Evolutionary conservation across 2,329 filamentous ascomycete species (phyloP).

Genomic region (Orbilia blumenaviensis): DNA sequence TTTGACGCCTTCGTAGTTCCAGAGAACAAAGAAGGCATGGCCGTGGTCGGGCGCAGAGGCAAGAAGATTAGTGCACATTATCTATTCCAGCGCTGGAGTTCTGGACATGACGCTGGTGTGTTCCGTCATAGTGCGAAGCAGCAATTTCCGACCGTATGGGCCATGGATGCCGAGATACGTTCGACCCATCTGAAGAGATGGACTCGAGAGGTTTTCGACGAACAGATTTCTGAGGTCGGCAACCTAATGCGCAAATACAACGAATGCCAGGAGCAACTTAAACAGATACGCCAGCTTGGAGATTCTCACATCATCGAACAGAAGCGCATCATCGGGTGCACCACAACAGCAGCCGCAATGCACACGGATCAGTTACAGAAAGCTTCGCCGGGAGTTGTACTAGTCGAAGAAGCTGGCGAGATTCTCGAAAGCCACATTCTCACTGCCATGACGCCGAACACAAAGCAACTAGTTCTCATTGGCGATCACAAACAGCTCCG

Average conservation of each 20-base stretch:
- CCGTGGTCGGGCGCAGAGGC: conserved; percentile 63
- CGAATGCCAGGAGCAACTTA: conserved; percentile 61
- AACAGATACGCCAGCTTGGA: conserved; percentile 63
- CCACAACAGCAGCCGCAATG: conserved; percentile 75
- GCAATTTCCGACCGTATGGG: conserved; percentile 65
- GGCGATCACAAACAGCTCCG: conserved; percentile 78
- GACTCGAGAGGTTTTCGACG: conserved; percentile 64
- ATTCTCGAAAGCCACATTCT: conserved; percentile 75
- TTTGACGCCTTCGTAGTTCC: conserved; percentile 70
- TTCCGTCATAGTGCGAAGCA: conserved; percentile 60
- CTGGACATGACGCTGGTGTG: conserved; percentile 64
- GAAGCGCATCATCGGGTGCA: conserved; percentile 75
- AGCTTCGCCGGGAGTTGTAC: conserved; percentile 68
- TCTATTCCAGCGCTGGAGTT: conserved; percentile 67
- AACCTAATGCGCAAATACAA: conserved; percentile 63
- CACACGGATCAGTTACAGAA: conserved; percentile 67
- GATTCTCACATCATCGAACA: conserved; percentile 64
- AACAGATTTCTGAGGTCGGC: conserved; percentile 64
- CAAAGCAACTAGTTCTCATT: conserved; percentile 74
- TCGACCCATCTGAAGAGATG: conserved; percentile 62
- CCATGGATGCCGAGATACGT: conserved; percentile 62
- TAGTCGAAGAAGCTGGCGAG: conserved; percentile 78
- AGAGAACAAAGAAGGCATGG: conserved; percentile 63
- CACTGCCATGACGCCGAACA: conserved; percentile 67
- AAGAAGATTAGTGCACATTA: conserved; percentile 63